Evolutionary conservation across 352 stramenopile genomes (phyloP).

Genomic region (Globisporangium alternatum): DNA sequence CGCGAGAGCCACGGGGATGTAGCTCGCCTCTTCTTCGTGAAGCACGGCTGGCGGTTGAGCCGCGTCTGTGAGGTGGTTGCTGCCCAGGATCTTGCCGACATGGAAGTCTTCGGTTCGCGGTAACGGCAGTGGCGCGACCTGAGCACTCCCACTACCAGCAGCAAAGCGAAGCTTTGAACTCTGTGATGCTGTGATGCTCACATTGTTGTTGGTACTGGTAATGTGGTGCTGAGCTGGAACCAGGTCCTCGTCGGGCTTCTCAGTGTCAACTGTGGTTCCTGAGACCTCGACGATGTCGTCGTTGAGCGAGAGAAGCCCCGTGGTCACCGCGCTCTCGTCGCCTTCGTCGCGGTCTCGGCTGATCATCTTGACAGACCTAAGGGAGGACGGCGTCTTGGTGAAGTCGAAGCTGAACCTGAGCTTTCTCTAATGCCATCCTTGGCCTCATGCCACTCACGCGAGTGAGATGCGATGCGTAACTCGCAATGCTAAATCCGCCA

Average conservation of each 20-base stretch:
- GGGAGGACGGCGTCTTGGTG: not conserved
- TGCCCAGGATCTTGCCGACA: slow-evolving; percentile 39
- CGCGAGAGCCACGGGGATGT: slow-evolving; percentile 73
- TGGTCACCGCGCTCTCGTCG: not conserved
- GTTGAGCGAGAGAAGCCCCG: not conserved
- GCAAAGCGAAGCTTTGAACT: not conserved
- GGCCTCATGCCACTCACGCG: not conserved
- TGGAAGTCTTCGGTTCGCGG: slow-evolving; percentile 46
- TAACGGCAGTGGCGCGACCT: slow-evolving; percentile 28
- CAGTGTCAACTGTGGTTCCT: not conserved
- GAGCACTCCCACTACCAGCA: slow-evolving; percentile 1
- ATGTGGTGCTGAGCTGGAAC: not conserved
- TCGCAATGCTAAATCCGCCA: slow-evolving; percentile 2
- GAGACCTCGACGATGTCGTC: not conserved
- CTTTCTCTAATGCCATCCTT: not conserved
- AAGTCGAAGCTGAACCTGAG: not conserved
- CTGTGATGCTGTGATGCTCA: not conserved
- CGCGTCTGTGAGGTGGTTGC: slow-evolving; percentile 12
- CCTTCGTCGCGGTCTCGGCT: not conserved
- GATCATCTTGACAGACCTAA: not conserved
- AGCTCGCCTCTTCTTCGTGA: slow-evolving; percentile 42
- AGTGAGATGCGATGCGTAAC: not conserved
- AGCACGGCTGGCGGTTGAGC: slow-evolving; percentile 9
- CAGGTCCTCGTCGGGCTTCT: not conserved
- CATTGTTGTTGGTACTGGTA: slow-evolving; percentile 3